phyloP scores from a whole-genome alignment of 2,329 filamentous ascomycete species.

The Lecanicillium sp. region DNA sequence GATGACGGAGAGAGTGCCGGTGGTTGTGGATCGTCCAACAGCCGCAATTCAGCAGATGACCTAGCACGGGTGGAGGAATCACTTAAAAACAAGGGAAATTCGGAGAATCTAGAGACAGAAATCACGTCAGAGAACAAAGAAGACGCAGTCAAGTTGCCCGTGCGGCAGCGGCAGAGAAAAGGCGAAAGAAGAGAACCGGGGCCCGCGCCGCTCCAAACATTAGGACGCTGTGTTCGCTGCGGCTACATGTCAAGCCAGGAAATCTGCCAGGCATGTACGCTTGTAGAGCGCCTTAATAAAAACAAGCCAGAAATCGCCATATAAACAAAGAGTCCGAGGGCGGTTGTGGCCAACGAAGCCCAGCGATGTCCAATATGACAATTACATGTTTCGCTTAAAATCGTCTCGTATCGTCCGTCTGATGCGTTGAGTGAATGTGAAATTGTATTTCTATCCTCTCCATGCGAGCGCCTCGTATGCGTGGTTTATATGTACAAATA shows the following conservation, averaged over 20 bases:
- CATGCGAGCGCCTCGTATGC: too few relatives aligned
- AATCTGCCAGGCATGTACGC: constrained; percentile 85
- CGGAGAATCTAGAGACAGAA: constrained; percentile 22
- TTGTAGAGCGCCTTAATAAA: constrained; percentile 88
- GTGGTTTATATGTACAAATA: background rate
- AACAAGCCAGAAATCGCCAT: constrained; percentile 52
- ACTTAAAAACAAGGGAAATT: constrained; percentile 13
- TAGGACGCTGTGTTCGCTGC: constrained; percentile 78
- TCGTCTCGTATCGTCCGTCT: constrained; percentile 5
- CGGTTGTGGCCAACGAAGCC: too few relatives aligned
- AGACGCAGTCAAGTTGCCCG: constrained; percentile 24
- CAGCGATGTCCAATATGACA: too few relatives aligned
- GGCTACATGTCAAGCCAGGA: constrained; percentile 94
- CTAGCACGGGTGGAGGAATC: constrained; percentile 72
- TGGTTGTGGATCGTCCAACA: constrained; percentile 63
- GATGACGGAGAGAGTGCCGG: constrained; percentile 37
- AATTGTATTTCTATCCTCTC: too few relatives aligned
- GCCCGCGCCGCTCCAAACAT: constrained; percentile 51
- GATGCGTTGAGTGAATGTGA: too few relatives aligned
- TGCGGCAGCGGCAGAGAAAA: constrained; percentile 20
- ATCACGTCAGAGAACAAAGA: constrained; percentile 18
- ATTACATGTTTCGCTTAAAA: constrained; percentile 10
- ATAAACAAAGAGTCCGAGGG: too few relatives aligned
- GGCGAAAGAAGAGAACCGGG: constrained; percentile 16
- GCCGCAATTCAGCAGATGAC: constrained; percentile 60